A percentile compares a stretch with the other conserved stretches of the same genome.
These are phyloP conservation scores for Lipomyces kockii DNA, from an alignment of 805 yeast species.

Conservation along the genomic window DNA sequence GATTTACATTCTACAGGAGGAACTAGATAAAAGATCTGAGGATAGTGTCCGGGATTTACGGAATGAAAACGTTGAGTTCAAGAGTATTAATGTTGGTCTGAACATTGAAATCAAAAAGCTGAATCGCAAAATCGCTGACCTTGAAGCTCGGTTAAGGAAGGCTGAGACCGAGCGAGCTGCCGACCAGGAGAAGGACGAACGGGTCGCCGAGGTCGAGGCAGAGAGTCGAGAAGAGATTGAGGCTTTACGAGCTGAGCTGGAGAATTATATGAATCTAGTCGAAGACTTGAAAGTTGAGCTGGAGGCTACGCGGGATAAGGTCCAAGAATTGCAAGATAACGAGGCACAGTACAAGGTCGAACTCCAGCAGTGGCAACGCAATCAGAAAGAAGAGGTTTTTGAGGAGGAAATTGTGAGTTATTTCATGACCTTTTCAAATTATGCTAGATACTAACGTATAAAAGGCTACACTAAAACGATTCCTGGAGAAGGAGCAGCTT, in stretches of 20 bases:
- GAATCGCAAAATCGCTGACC: slow-evolving; percentile 29
- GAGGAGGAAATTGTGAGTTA: slow-evolving; percentile 30
- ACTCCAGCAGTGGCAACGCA: slow-evolving; percentile 11
- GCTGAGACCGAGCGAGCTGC: slow-evolving; percentile 11
- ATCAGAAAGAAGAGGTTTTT: slow-evolving; percentile 13
- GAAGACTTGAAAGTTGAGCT: slow-evolving; percentile 25
- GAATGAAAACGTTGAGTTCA: slow-evolving; percentile 38
- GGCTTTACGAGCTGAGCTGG: slow-evolving; percentile 24
- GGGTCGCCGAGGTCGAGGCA: slow-evolving; percentile 7
- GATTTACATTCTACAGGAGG: slow-evolving; percentile 36
- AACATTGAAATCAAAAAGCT: slow-evolving; percentile 34
- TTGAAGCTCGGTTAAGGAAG: slow-evolving; percentile 21
- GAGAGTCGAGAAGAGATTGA: slow-evolving; percentile 19
- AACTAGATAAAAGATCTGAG: slow-evolving; percentile 38
- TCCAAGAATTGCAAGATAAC: slow-evolving; percentile 11
- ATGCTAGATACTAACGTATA: background rate
- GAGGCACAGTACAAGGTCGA: slow-evolving; percentile 21
- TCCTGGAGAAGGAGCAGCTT: slow-evolving; percentile 29
- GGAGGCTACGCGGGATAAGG: slow-evolving; percentile 9
- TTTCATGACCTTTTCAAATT: background rate
- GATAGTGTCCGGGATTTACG: slow-evolving; percentile 35
- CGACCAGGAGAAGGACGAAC: background rate
- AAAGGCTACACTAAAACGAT: slow-evolving; percentile 19
- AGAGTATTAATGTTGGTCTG: slow-evolving; percentile 32
- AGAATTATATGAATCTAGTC: slow-evolving; percentile 15